These are phyloP conservation scores for Martensiomyces pterosporus DNA, from an alignment of 192 early-diverging fungal genomes.

Conservation along the genomic window DNA sequence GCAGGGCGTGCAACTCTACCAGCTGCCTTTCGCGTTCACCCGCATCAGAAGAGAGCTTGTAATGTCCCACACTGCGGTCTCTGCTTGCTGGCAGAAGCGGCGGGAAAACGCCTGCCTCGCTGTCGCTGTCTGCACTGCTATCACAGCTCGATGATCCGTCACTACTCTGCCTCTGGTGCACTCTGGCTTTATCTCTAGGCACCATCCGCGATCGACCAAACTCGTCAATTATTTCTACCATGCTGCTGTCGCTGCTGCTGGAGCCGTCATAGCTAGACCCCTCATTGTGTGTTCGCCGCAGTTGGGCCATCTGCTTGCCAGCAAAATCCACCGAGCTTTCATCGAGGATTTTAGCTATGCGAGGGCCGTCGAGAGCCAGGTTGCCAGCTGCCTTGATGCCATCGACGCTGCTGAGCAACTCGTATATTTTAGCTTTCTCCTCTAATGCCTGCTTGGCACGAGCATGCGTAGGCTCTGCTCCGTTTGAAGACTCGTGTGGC, in stretches of 20 bases:
- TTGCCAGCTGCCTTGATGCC: not conserved
- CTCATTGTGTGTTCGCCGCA: no score
- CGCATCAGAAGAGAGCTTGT: constrained; percentile 13
- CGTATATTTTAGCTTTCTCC: constrained; percentile 39
- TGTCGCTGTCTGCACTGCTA: constrained; percentile 1
- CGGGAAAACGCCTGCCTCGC: constrained; percentile 1
- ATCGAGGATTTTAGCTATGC: constrained; percentile 25
- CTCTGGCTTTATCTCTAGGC: no score
- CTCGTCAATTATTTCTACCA: constrained; percentile 43
- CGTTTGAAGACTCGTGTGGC: not conserved
- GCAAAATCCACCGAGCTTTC: constrained; percentile 47
- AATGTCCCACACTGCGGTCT: constrained; percentile 19
- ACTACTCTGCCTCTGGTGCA: constrained; percentile 13
- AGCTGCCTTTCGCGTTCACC: constrained; percentile 29
- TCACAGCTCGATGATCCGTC: constrained; percentile 3
- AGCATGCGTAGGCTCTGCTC: not conserved
- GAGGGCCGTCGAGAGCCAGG: constrained; percentile 20
- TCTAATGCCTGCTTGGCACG: constrained; percentile 19
- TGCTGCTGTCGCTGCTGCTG: not conserved
- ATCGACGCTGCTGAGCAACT: constrained; percentile 12
- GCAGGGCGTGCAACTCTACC: constrained; percentile 9
- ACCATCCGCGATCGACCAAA: constrained; percentile 42
- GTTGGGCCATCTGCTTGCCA: constrained; percentile 17
- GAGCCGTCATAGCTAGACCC: no score
- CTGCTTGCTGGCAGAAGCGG: not conserved